phyloP scores from a whole-genome alignment of 2,329 filamentous ascomycete genomes.

The Pseudogymnoascus sp. region DNA sequence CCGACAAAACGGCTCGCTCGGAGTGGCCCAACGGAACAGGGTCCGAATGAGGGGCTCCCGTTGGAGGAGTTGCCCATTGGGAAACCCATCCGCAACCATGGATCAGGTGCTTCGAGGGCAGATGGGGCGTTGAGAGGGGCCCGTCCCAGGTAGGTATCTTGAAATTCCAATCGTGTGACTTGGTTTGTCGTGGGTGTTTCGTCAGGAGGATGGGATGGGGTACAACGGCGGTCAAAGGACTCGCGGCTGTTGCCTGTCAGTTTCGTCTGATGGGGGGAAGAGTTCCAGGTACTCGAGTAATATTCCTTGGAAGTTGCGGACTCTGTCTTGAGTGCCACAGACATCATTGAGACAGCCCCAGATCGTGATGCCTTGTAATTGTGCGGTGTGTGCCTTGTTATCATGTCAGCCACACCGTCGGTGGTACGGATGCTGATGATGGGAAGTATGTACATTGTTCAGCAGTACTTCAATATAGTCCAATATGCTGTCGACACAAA shows the following conservation, averaged over 20 bases:
- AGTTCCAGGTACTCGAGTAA: conserved; percentile 1
- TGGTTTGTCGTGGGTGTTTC: not conserved
- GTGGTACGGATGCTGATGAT: not conserved
- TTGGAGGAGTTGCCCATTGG: not conserved
- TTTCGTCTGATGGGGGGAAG: not conserved
- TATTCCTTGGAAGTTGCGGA: not conserved
- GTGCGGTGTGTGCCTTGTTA: conserved; percentile 1
- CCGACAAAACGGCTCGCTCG: not conserved
- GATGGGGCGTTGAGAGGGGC: not conserved
- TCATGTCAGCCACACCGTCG: conserved; percentile 1
- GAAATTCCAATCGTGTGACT: not conserved
- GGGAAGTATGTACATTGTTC: not conserved
- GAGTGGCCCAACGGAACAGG: not conserved
- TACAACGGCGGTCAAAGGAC: not conserved
- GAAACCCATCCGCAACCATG: not conserved
- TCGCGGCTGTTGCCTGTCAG: conserved; percentile 4
- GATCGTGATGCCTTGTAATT: conserved; percentile 2
- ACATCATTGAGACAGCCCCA: conserved; percentile 1
- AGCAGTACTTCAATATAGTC: not conserved
- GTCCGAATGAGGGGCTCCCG: conserved; percentile 2
- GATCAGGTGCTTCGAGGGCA: not conserved
- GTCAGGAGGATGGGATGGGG: not conserved
- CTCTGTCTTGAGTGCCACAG: conserved; percentile 4
- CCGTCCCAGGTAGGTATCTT: not conserved
- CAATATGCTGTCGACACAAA: conserved; percentile 8